Evolutionary conservation across 148 eudicot species (phyloP), one percentile per base, ranked within the genome.

Genomic region (Heliosperma pusillum): DNA sequence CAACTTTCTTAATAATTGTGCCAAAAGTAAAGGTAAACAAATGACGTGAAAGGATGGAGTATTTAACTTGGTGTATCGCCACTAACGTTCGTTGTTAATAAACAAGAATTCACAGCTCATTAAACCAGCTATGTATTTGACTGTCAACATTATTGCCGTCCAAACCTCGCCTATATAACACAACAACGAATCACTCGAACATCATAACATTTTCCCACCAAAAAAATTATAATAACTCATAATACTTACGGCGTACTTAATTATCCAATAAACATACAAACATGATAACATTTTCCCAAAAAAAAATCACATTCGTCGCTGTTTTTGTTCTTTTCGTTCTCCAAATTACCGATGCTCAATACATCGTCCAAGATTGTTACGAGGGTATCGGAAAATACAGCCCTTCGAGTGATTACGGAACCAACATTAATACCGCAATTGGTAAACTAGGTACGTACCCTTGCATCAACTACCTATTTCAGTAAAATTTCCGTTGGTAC

Each of bases 401-500:
- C 20, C 0, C 65, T 9, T 25, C 67, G 2, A 73, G 74, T 27
- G 72, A 79, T 7, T 80, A 71, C 30, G 47, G 30, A 33, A 3
- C 55, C 71, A 77, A 77, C 62, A 13, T 72, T 2, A 30, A 71
- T 5, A 9, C 2, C 16, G 71, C 76, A 1, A 5, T 77, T 9
- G 9, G 47, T 33, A 3, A 53, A 3, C 80, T 71, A 7, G 25
- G n/a, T n/a, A n/a, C n/a, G 64, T 10, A 21, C 71, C 7, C 29
- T 36, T 1, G 80, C 76, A 16, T 71, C 76, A 16, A 71, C 64
- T 0, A 3, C 80, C 76, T 63, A 77, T 40, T 77, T 50, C 66
- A n/a, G 25, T 20, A 63, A 62, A 11, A 9, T 52, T 22, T 36
- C 65, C 11, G 29, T 58, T 1, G 76, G 80, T 20, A 40, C 44